Evolutionary conservation across 768 basidiomycete genomes (phyloP).

Genomic region (Panaeolus papilionaceus): DNA sequence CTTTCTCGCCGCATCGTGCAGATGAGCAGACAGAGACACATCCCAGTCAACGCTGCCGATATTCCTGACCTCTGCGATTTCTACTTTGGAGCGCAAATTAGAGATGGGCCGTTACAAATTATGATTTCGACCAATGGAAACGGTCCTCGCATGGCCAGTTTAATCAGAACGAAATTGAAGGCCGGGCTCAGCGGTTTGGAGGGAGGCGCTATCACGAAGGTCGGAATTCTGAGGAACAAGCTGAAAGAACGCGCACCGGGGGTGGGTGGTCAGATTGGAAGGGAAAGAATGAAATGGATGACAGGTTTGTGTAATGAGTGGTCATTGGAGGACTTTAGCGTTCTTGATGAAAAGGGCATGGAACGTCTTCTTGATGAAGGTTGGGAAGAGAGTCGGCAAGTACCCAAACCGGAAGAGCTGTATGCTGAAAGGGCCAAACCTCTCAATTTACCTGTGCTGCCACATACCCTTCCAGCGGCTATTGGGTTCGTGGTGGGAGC

Average conservation of each 20-base stretch:
- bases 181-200: slow-evolving; percentile 70
- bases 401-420: slow-evolving; percentile 47
- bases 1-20: slow-evolving; percentile 75
- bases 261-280: slow-evolving; percentile 77
- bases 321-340: slow-evolving; percentile 81
- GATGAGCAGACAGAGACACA: slow-evolving; percentile 66
- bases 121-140: slow-evolving; percentile 97
- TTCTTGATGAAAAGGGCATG: slow-evolving; percentile 71
- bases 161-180: slow-evolving; percentile 77
- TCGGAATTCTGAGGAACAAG: slow-evolving; percentile 75
- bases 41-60: slow-evolving; percentile 97
- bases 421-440: background rate
- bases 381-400: slow-evolving; percentile 68
- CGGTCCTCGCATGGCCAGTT: slow-evolving; percentile 88
- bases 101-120: slow-evolving; percentile 89
- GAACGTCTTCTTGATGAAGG: slow-evolving; percentile 76
- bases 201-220: slow-evolving; percentile 79
- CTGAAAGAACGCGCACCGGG: slow-evolving; percentile 85
- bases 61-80: slow-evolving; percentile 97
- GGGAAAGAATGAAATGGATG: slow-evolving; percentile 93
- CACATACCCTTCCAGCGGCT: slow-evolving; percentile 23
- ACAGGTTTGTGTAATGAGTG: slow-evolving; percentile 84
- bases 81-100: slow-evolving; percentile 95
- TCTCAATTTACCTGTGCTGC: slow-evolving; percentile 5
- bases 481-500: slow-evolving; percentile 30